Evolutionary conservation across 805 yeast genomes (phyloP).

Genomic region (Candida ponderosae): DNA sequence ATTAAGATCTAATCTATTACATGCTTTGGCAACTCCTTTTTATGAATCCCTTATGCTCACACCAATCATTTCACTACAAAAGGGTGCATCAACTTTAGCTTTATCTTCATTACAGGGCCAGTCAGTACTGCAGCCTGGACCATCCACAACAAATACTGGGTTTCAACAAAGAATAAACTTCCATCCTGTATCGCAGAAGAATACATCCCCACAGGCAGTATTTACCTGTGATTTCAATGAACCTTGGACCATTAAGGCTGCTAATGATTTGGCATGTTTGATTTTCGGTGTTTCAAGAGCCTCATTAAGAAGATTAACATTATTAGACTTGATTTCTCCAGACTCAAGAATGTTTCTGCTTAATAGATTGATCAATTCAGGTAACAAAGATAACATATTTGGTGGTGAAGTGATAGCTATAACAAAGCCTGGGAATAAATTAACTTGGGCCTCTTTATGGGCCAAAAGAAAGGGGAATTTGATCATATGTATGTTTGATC

Average conservation of each 20-base stretch:
- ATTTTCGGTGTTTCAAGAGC: constrained; percentile 74
- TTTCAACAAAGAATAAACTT: constrained; percentile 32
- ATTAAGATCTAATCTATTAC: constrained; percentile 35
- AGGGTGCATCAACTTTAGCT: constrained; percentile 23
- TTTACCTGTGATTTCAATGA: constrained; percentile 66
- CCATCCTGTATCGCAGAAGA: constrained; percentile 66
- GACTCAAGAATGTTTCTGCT: constrained; percentile 66
- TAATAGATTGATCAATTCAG: constrained; percentile 36
- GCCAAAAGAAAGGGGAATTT: constrained; percentile 68
- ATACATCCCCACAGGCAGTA: constrained; percentile 72
- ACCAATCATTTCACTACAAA: constrained; percentile 16
- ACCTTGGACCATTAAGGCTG: constrained; percentile 79
- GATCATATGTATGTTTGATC: constrained; percentile 80
- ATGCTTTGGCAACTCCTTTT: constrained; percentile 65
- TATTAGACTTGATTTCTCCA: constrained; percentile 72
- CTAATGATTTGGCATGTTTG: constrained; percentile 84
- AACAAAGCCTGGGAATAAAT: constrained; percentile 51
- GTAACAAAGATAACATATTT: constrained; percentile 42
- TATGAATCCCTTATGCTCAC: constrained; percentile 20
- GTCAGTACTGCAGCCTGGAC: constrained; percentile 6
- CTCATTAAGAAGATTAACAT: constrained; percentile 51
- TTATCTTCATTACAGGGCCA: constrained; percentile 17
- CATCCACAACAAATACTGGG: neutral
- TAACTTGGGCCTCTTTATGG: constrained; percentile 88
- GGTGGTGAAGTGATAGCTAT: constrained; percentile 85